Base-by-base conservation (phyloP, 2,329 filamentous ascomycete genomes). In the Aureobasidium melanogenum region DNA sequence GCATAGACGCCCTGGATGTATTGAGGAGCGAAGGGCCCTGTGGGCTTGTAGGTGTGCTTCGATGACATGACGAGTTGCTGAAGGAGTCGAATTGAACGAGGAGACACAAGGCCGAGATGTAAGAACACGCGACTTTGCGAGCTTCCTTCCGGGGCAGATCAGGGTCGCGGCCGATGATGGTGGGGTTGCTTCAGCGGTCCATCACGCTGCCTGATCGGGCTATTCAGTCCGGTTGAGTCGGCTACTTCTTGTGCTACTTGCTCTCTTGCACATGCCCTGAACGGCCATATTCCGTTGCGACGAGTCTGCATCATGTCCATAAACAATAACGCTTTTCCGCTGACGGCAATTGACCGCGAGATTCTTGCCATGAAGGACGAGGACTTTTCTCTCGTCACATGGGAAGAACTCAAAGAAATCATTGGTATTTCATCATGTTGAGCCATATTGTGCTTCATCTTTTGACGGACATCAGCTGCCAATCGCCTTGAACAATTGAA, bases 1-100 rank as follows among this genome's bases (percentile, higher is more conserved):
- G 95, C 87, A 74, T 93, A 91, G 69, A 95, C 84, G 71, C 88
- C 89, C 75, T 91, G 85, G 71, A 93, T 76, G 71, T 88, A 90
- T 69, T 85, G 80, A 67, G 81, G 80, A 65, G 86, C 81, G 51
- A 81, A 68, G 54, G 78, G 69, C n/a, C 78, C 74, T 2, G 65
- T 66, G 28, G 68, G 66, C 63, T 70, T 71, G 65, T 44, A 50
- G 14, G 62, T 57, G 26, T 62, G 58, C 50, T 60, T 54, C 17
- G 59, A 46, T 30, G 62, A 60, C 64, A 65, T 65, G 56, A 17
- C 24, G n/a, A 24, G 34, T 39, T 34, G 3, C 32, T 50, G 32
- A 15, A 41, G 12, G 30, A 24, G 43, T 48, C 32, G 44, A 34
- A 22, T 41, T 12, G 56, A 41, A 39, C 24, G n/a, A 50, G 54